Conservation (phyloP, 176 grass and related monocot species). For the Chloris gayana region DNA sequence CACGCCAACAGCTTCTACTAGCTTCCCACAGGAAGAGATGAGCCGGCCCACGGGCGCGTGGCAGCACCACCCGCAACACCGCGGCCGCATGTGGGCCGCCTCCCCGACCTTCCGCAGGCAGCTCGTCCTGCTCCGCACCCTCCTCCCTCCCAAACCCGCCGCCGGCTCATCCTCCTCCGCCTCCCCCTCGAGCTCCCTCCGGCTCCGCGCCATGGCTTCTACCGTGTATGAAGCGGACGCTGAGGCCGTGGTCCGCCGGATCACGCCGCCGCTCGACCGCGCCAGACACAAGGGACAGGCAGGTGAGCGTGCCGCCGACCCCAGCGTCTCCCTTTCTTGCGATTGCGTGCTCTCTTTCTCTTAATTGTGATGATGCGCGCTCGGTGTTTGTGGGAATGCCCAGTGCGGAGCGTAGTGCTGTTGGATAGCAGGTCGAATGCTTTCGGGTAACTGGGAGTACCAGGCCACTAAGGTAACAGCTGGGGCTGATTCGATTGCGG, state of each 20-base stretch:
- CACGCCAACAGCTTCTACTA: background rate
- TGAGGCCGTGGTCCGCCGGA: conserved; percentile 64
- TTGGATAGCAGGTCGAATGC: too few species aligned
- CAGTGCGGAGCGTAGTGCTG: too few species aligned
- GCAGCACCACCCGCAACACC: conserved; percentile 16
- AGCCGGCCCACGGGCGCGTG: conserved; percentile 32
- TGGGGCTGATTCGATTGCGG: too few species aligned
- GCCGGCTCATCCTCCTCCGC: background rate
- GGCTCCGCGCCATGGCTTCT: conserved; percentile 43
- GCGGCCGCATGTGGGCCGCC: conserved; percentile 62
- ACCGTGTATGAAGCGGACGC: conserved; percentile 72
- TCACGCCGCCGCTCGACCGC: conserved; percentile 74
- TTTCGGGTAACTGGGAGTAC: too few species aligned
- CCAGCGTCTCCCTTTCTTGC: background rate
- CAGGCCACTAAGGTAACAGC: too few species aligned
- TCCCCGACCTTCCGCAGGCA: conserved; percentile 68
- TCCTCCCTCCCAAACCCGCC: conserved; percentile 15
- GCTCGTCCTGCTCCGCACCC: conserved; percentile 60
- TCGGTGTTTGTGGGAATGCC: conserved; percentile 21
- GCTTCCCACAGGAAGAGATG: background rate
- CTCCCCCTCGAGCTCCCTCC: conserved; percentile 6
- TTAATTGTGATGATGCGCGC: background rate
- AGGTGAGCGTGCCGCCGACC: conserved; percentile 31
- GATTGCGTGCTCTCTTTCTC: background rate
- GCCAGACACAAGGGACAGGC: conserved; percentile 82